Evolutionary conservation across 1,284 basidiomycete genomes (phyloP), one percentile per base, ranked within the genome.

Genomic region (Ceratobasidium sp.): DNA sequence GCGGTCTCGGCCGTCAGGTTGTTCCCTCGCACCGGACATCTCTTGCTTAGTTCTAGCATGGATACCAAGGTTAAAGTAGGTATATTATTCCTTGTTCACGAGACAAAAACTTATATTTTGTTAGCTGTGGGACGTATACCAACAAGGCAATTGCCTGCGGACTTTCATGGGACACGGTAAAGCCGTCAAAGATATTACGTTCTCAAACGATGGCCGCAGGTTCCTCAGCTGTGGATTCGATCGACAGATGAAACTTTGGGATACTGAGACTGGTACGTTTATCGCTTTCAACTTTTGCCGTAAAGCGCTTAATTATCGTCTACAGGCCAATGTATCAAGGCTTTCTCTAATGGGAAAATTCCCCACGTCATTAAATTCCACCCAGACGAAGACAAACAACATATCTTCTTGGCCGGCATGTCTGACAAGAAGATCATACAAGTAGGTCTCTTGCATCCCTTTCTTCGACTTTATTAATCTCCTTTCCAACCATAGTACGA

Each of bases 381-480:
- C 85, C 98, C 98, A 6, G 97, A 98, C 84, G 90, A 94, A 71
- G 97, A 98, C 83, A 98, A 99, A 85, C 97, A 98, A 84, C 89
- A 99, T 84, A 93, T 97, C 78, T 99, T 99, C 89, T 88, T 99
- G 53, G 96, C 97, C 58, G 98, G 98, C 81, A 99, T 99, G 97
- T 95, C 94, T 71, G 97, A 99, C 87, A 99, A 99, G 87, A 99
- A 99, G 87, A 98, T 99, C 81, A 94, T 99, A 42, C 97, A 97
- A 89, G 95, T 95, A 82, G 79, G 89, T 84, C 49, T 72, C 64
- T 49, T 33, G 28, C 26, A 33, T 12, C 15, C 10, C 33, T 39
- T 46, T 61, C 33, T 12, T 7, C 77, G 33, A 55, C 39, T 23
- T 10, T 69, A 53, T 53, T 28, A 12, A n/a, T n/a, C n/a, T n/a